These are phyloP conservation scores for Cucumis melo DNA, from an alignment of 306 rosid genomes.

Conservation along the genomic window DNA sequence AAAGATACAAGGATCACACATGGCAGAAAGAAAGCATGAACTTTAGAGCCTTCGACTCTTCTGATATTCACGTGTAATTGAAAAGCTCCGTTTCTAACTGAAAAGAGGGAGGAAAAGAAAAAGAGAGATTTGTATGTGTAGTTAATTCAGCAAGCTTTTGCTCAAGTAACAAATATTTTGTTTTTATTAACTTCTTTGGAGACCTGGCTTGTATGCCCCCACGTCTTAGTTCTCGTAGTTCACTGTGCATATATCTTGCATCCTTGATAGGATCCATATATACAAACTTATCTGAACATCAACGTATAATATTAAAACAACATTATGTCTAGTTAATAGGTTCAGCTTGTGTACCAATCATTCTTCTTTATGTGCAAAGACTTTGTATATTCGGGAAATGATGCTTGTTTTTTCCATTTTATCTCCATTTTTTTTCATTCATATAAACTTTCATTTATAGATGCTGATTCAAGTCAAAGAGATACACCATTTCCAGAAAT, in stretches of 20 bases:
- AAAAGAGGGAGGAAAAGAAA: no score
- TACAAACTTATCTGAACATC: background rate
- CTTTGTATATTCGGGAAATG: background rate
- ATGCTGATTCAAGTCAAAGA: slow-evolving; percentile 40
- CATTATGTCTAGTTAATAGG: background rate
- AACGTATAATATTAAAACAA: background rate
- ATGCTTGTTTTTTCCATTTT: background rate
- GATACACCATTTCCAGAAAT: slow-evolving; percentile 10
- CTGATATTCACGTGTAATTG: background rate
- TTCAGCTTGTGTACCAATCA: background rate
- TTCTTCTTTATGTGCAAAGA: background rate
- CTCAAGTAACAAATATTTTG: background rate
- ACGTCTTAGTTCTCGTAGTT: background rate
- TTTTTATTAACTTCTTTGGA: background rate
- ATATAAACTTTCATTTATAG: background rate
- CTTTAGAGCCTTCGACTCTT: background rate
- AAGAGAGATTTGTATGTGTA: background rate
- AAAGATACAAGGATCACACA: background rate
- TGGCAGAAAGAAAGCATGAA: background rate
- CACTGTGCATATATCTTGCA: background rate
- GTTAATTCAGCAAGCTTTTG: background rate
- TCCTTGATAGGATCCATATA: background rate
- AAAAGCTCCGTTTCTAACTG: background rate
- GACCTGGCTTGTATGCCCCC: background rate
- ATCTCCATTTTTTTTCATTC: background rate